Conservation (phyloP, 768 basidiomycete species). For the Pulveroboletus sp. region DNA sequence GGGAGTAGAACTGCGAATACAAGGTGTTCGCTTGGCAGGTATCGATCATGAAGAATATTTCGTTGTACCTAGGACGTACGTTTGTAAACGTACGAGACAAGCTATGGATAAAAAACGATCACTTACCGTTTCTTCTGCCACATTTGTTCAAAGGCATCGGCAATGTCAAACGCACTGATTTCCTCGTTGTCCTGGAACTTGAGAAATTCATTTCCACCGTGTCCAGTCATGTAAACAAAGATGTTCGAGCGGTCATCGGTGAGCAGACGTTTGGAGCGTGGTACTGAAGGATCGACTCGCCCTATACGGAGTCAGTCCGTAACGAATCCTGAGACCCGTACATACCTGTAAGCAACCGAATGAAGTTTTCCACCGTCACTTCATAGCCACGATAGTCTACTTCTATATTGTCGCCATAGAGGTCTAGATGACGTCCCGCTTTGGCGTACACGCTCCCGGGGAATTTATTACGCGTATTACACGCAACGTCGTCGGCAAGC, state of each 20-base stretch:
- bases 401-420: conserved; percentile 96
- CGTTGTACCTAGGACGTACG: conserved; percentile 72
- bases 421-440: conserved; percentile 72
- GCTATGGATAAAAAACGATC: not conserved
- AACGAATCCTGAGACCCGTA: not conserved
- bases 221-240: conserved; percentile 98
- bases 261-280: conserved; percentile 88
- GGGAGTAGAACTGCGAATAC: conserved; percentile 91
- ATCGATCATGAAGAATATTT: conserved; percentile 97
- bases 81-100: not conserved
- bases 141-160: conserved; percentile 98
- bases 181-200: conserved; percentile 99
- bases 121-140: conserved; percentile 88
- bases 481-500: conserved; percentile 96
- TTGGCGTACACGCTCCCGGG: conserved; percentile 94
- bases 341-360: conserved; percentile 87
- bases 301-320: conserved; percentile 44
- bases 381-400: conserved; percentile 99
- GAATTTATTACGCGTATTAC: conserved; percentile 89
- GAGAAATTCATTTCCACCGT: conserved; percentile 96
- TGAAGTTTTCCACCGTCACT: conserved; percentile 95
- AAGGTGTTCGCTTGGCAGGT: conserved; percentile 98
- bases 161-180: conserved; percentile 95
- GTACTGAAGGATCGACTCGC: conserved; percentile 78
- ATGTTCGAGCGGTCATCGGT: conserved; percentile 90